These are phyloP conservation scores for Populus tomentosa DNA, from an alignment of 441 rosid species.

Conservation along the genomic window DNA sequence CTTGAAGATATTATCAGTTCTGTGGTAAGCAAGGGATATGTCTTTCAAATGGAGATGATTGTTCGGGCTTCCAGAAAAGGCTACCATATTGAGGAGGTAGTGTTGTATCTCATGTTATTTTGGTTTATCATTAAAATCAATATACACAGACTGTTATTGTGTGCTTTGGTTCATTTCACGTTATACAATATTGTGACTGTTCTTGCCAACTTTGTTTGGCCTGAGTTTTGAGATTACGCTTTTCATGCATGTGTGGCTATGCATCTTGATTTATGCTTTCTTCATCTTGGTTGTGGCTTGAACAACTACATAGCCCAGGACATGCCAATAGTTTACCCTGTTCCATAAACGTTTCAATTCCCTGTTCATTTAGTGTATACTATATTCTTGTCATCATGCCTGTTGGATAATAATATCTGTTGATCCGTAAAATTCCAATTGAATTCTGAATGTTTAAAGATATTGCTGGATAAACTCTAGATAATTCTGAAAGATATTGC, in stretches of 20 bases:
- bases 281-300: not conserved
- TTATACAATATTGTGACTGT: not conserved
- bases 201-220: not conserved
- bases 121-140: not conserved
- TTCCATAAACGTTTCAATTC: too few relatives aligned
- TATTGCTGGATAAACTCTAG: not conserved
- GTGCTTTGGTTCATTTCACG: not conserved
- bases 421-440: not conserved
- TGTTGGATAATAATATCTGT: not conserved
- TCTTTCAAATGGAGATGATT: slow-evolving; percentile 99
- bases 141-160: not conserved
- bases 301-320: not conserved
- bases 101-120: not conserved
- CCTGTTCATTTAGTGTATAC: too few relatives aligned
- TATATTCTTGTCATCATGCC: not conserved
- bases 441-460: not conserved
- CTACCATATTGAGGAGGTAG: slow-evolving; percentile 88
- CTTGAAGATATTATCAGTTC: slow-evolving; percentile 81
- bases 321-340: too few relatives aligned
- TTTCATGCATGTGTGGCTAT: not conserved
- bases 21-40: slow-evolving; percentile 90
- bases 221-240: not conserved
- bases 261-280: not conserved
- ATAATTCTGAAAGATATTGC: not conserved
- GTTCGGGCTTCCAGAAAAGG: slow-evolving; percentile 95